A percentile compares a stretch with the other conserved stretches of the same genome.
Conservation (phyloP, 2,329 filamentous ascomycete genomes). For the Thelonectria blattea region DNA sequence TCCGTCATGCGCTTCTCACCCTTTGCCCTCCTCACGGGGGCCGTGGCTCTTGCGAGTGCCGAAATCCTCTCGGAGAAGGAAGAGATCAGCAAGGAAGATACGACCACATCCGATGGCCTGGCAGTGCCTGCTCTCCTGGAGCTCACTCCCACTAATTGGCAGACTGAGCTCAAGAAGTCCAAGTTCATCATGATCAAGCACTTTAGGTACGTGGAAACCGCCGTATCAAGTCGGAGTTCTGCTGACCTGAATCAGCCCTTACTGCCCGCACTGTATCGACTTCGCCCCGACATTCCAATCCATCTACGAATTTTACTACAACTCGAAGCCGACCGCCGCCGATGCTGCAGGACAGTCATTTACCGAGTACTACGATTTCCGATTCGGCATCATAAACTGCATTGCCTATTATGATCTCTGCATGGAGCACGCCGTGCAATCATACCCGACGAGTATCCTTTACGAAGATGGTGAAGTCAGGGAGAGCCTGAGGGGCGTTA, state of each 20-base stretch:
- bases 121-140: conserved; percentile 70
- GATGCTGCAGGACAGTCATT: conserved; percentile 67
- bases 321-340: conserved; percentile 72
- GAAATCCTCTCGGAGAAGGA: conserved; percentile 40
- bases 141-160: conserved; percentile 63
- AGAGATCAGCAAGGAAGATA: conserved; percentile 47
- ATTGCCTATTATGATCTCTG: conserved; percentile 83
- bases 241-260: conserved; percentile 53
- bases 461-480: conserved; percentile 78
- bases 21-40: conserved; percentile 54
- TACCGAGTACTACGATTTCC: conserved; percentile 84
- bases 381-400: conserved; percentile 87
- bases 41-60: conserved; percentile 42
- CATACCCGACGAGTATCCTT: conserved; percentile 79
- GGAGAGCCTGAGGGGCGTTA: conserved; percentile 69
- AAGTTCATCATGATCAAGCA: conserved; percentile 67
- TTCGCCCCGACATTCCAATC: conserved; percentile 90
- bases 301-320: conserved; percentile 93
- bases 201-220: conserved; percentile 61
- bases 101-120: conserved; percentile 67
- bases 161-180: conserved; percentile 59
- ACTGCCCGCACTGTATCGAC: conserved; percentile 74
- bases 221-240: neutral
- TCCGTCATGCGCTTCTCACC: conserved; percentile 43
- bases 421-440: conserved; percentile 66